Base-by-base conservation (phyloP, 2,329 filamentous ascomycete genomes). In the Fusarium fracticaudum region DNA sequence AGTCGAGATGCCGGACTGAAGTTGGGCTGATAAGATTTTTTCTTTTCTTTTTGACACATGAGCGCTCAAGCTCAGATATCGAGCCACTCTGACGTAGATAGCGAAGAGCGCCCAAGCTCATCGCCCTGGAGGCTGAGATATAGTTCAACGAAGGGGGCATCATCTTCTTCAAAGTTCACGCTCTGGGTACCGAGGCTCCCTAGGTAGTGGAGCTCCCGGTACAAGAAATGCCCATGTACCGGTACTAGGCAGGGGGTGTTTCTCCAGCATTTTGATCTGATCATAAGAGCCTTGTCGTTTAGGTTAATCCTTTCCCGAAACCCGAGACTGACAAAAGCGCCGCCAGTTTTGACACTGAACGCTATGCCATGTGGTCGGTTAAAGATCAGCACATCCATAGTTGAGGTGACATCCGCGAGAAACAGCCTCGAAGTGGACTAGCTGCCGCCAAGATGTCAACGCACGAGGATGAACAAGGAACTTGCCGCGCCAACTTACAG, bases 121-220 rank as follows among this genome's bases (percentile, higher is more conserved):
- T 62, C 29, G 47, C 54, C 50, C 55, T 51, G 22, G 63, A 67
- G 67, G 70, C 51, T 55, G 55, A 54, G 55, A 58, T 53, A 35
- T 29, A 38, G 58, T 63, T 71, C 48, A 54, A 57, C 61, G 45
- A 62, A 62, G 50, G 69, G 69, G 55, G 53, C 69, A 47, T 40
- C 51, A 57, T 69, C 59, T 60, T 72, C 18, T 22, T 53, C 50
- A 26, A 53, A 37, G 33, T 53, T 26, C 71, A 68, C 48, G 54
- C 47, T 66, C 31, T 60, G 53, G 41, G 58, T 72, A 55, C 71
- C 67, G 71, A 73, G 71, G 71, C 66, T 73, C 51, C 33, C 33
- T 35, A 35, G 33, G 33, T 35, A 35, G 71, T 71, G 62, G 71
- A 60, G 48, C 18, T 51, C 45, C 60, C 47, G 71, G 64, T 43